Conservation (phyloP, 306 rosid genomes). For the Castanea crenata region DNA sequence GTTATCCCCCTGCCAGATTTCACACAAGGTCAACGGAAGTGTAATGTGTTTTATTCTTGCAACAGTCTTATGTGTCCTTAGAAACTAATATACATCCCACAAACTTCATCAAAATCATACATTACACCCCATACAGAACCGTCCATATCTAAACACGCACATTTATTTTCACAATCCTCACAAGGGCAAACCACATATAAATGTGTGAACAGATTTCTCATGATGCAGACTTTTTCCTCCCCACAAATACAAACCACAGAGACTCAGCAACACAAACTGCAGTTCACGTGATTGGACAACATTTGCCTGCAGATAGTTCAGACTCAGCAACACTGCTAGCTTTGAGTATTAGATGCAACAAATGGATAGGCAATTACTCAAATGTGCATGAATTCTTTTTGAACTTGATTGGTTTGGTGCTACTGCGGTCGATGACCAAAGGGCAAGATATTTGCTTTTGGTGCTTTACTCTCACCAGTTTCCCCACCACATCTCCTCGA, state of each 20-base stretch:
- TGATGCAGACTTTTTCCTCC: conserved; percentile 16
- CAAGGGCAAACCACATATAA: conserved; percentile 9
- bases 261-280: not conserved
- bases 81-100: not conserved
- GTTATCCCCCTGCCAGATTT: too few relatives aligned
- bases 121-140: conserved; percentile 3
- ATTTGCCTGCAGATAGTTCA: not conserved
- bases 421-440: conserved; percentile 50
- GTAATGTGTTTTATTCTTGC: not conserved
- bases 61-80: not conserved
- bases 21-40: not conserved
- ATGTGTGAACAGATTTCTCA: conserved; percentile 7
- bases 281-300: not conserved
- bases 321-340: not conserved
- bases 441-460: conserved; percentile 62
- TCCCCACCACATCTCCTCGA: conserved; percentile 77
- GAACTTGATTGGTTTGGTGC: conserved; percentile 69
- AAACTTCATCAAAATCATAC: not conserved
- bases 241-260: not conserved
- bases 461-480: conserved; percentile 71
- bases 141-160: conserved; percentile 13
- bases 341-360: not conserved
- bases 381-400: conserved; percentile 62
- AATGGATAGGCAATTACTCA: conserved; percentile 23
- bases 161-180: conserved; percentile 30